Evolutionary conservation across 768 basidiomycete genomes (phyloP), one percentile per base, ranked within the genome.

Genomic region (Tricholoma flavovirens): DNA sequence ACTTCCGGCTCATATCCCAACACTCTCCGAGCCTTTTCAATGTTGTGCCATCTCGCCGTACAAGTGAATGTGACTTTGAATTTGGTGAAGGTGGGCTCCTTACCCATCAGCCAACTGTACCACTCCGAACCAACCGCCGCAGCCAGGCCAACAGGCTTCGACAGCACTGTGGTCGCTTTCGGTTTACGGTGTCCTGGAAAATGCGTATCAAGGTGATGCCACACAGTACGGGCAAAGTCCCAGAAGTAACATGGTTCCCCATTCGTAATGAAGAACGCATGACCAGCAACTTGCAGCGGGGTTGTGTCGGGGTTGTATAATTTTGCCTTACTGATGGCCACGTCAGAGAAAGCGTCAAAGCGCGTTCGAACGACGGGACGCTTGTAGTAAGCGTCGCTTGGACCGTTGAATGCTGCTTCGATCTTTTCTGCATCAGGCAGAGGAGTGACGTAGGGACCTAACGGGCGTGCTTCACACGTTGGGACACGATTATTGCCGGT

Each of bases 221-320:
- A 98, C n/a, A 97, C 72, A 2, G 80, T 71, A 5, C 92, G 81
- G 29, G 86, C 78, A 65, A 96, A 86, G 73, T 97, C 94, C 96
- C 96, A 99, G 76, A 98, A 98, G 71, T 92, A 91, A 55, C 86
- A 79, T 2, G 95, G 96, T 67, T 98, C 95, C 59, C 94, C 93
- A 66, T 98, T 98, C 55, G 94, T 95, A 72, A 99, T 90, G 79
- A 93, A 96, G 76, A 94, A 99, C 3, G 74, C 90, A 69, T 98
- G 90, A 0, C 96, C 96, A 4, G 93, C 94, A 53, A 98, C 90
- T 61, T 86, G 80, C 8, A 93, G 77, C 7, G 86, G 83, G 51
- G 80, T 79, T 0, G 68, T 68, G 5, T 78, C 73, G 38, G 76
- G 73, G 48, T 73, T 61, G 22, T 64, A 60, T 15, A 81, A 61